Base-by-base conservation (phyloP, 345 rosid species). In the Citrus reticulata region DNA sequence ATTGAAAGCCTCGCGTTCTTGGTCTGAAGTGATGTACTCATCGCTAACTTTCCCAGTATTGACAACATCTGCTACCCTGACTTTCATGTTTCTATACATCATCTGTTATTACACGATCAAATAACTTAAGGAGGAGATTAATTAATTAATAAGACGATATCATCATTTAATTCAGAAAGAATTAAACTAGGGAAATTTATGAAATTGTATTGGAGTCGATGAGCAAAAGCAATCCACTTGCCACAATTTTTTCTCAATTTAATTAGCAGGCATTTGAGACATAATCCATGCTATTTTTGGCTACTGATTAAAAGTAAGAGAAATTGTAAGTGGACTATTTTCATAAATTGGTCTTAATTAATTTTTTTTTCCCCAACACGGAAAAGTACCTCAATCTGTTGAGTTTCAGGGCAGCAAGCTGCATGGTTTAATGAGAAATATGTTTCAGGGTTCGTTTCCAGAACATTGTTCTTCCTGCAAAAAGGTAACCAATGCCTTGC, bases 401-500 rank as follows among this genome's bases (percentile, higher is more conserved):
- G 51, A 46, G 51, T 46, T 46, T 88, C 91, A 1, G 83, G 57
- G 46, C 30, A 64, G 59, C 60, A 5, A 64, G 51, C 51, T 46
- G 64, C 4, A 77, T 35, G 32, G 16, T 79, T 68, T 4, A 91
- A 84, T 13, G 82, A 72, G 72, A 94, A 93, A 74, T 84, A 91
- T 19, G 84, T 87, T 42, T 88, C 74, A 1, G 97, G 98, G 34
- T 82, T 86, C 30, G 94, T 85, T 51, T 86, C 90, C 57, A 82
- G 9, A 35, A 89, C 16, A 34, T 85, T 79, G n/a, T 84, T 86
- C 63, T 83, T 67, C 82, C 87, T 80, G 24, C 97, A 93, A 83
- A 86, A 95, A 0, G 98, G 93, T 55, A 95, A 37, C 97, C 98
- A 95, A 68, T 83, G 79, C 16, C 82, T 70, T 9, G 97, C 95